These are phyloP conservation scores for Lanmaoa pseudosensibilis DNA, from an alignment of 768 basidiomycete genomes.

Conservation along the genomic window DNA sequence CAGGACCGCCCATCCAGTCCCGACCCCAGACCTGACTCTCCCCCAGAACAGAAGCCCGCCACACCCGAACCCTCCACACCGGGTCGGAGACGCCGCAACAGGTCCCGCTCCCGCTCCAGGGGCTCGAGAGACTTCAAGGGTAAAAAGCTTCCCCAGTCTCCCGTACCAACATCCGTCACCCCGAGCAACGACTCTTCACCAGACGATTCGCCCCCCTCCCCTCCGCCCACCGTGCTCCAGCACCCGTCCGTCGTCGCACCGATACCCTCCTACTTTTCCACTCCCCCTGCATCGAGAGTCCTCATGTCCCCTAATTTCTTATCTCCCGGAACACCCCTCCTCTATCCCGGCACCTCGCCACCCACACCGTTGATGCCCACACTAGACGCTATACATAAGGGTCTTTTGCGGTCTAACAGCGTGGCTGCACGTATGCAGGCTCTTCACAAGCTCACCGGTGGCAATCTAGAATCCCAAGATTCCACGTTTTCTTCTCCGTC, in stretches of 20 bases:
- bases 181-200: conserved; percentile 71
- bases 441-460: conserved; percentile 81
- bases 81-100: conserved; percentile 62
- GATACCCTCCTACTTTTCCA: conserved; percentile 56
- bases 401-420: conserved; percentile 88
- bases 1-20: conserved; percentile 14
- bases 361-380: conserved; percentile 67
- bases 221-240: conserved; percentile 25
- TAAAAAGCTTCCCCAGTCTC: conserved; percentile 54
- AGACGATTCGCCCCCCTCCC: conserved; percentile 47
- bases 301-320: conserved; percentile 48
- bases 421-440: conserved; percentile 79
- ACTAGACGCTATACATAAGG: conserved; percentile 74
- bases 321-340: conserved; percentile 53
- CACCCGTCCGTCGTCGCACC: conserved; percentile 42
- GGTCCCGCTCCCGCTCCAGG: conserved; percentile 61
- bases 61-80: conserved; percentile 46
- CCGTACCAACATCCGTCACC: conserved; percentile 42
- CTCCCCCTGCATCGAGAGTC: conserved; percentile 41
- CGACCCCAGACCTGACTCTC: conserved; percentile 28
- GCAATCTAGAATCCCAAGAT: conserved; percentile 59
- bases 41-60: conserved; percentile 28
- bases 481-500: conserved; percentile 50
- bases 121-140: conserved; percentile 73
- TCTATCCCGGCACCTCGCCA: conserved; percentile 66